A percentile compares a stretch with the other conserved stretches of the same genome.
Evolutionary conservation across 768 basidiomycete genomes (phyloP).

Genomic region (Amanita phalloides): DNA sequence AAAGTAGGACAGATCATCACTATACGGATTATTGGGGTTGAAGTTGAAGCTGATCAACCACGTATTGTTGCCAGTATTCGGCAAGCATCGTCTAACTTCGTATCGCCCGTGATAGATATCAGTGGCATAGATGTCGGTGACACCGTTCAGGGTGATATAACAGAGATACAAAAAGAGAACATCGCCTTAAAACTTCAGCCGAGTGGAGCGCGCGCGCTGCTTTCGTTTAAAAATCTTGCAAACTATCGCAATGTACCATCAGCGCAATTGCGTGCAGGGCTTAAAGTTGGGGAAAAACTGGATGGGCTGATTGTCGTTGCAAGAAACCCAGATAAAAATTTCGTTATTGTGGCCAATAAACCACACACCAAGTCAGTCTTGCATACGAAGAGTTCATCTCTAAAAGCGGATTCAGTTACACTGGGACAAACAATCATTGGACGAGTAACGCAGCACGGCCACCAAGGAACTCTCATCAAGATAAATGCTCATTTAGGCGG

Average conservation of each 20-base stretch:
- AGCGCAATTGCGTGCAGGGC: constrained; percentile 47
- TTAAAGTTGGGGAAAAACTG: constrained; percentile 63
- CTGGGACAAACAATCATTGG: constrained; percentile 74
- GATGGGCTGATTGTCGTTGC: constrained; percentile 82
- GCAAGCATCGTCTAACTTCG: constrained; percentile 49
- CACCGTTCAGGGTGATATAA: constrained; percentile 56
- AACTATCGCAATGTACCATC: constrained; percentile 61
- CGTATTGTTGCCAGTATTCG: constrained; percentile 81
- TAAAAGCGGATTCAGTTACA: constrained; percentile 57
- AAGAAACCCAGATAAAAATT: constrained; percentile 73
- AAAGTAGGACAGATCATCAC: constrained; percentile 74
- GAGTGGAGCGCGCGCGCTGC: constrained; percentile 59
- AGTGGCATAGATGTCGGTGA: constrained; percentile 70
- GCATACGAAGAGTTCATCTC: constrained; percentile 30
- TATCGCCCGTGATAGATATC: constrained; percentile 43
- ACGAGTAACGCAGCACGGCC: constrained; percentile 64
- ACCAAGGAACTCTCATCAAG: constrained; percentile 69
- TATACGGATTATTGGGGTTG: constrained; percentile 65
- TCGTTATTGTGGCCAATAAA: constrained; percentile 76
- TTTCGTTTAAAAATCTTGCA: constrained; percentile 84
- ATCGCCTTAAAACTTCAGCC: constrained; percentile 64
- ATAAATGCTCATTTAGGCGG: constrained; percentile 64
- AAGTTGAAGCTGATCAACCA: constrained; percentile 40
- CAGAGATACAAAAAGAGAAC: constrained; percentile 81
- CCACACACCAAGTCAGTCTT: constrained; percentile 45